Base-by-base conservation (phyloP, 768 basidiomycete genomes). In the Chalciporus sphaerocephalus region DNA sequence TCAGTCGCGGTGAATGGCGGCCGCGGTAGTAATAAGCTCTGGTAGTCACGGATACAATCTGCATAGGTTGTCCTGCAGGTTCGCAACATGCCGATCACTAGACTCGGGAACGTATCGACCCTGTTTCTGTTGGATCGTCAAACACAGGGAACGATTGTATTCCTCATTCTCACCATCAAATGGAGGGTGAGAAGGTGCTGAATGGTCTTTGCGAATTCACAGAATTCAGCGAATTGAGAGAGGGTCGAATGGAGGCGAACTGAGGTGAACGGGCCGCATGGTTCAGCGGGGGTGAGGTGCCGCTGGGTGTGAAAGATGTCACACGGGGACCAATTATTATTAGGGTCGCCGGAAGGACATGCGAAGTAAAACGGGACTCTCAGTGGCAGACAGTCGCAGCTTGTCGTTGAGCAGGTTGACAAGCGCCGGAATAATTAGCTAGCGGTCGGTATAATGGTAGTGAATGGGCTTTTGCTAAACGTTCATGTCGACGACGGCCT, bases 291-390 rank as follows among this genome's bases (percentile, higher is more conserved):
- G 38, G 22, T 38, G 39, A 7, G n/a, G 25, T 30, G 52, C 49
- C 50, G 59, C 57, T 54, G 60, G 39, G 39, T 48, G 44, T 43
- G 47, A 53, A 60, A 44, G 30, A 22, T 28, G 20, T 34, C 17
- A 41, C 42, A 44, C n/a, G 16, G 27, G 20, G 15, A 8, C 34
- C 34, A 15, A 15, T 16, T 37, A 17, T 9, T 9, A 15, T 21
- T 16, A 28, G 35, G 15, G 18, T 16, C 3, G 4, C 33, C 7
- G 17, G 4, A 20, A 10, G 3, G 1, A 12, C 36, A 37, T 18
- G 18, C 20, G 12, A 37, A 12, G 36, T 13, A 5, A 15, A 15
- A 12, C 5, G 24, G 24, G 5, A 25, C 10, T 10, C 24, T 10
- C 24, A 6, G 10, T 25, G n/a, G n/a, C n/a, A n/a, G n/a, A n/a